Evolutionary conservation across 1,284 basidiomycete genomes (phyloP).

Genomic region (Ceratobasidium sp.): DNA sequence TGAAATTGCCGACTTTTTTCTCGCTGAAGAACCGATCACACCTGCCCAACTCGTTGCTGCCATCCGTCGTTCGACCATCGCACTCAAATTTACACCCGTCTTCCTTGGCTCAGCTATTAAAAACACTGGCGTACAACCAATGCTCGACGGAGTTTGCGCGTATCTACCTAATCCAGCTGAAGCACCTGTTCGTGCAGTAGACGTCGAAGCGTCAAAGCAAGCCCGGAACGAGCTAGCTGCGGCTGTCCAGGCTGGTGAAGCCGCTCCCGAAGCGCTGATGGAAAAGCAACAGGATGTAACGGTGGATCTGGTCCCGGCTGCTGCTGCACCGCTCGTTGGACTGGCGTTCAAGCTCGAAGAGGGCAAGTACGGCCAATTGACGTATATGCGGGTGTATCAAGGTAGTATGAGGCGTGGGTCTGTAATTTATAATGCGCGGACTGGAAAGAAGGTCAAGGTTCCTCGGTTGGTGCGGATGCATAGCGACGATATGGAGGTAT

Average conservation of each 20-base stretch:
- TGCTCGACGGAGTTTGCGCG: slow-evolving; percentile 95
- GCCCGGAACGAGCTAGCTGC: slow-evolving; percentile 20
- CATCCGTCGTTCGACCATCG: slow-evolving; percentile 90
- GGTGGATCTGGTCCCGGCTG: slow-evolving; percentile 78
- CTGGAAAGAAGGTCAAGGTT: slow-evolving; percentile 98
- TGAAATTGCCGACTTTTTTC: slow-evolving; percentile 90
- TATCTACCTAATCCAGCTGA: slow-evolving; percentile 95
- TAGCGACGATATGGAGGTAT: slow-evolving; percentile 97
- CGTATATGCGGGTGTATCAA: slow-evolving; percentile 99
- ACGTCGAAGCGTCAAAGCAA: slow-evolving; percentile 57
- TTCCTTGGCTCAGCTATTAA: slow-evolving; percentile 98
- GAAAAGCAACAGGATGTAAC: slow-evolving; percentile 36
- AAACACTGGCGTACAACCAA: slow-evolving; percentile 95
- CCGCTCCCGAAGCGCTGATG: slow-evolving; percentile 13
- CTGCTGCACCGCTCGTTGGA: slow-evolving; percentile 90
- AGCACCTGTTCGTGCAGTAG: slow-evolving; percentile 84
- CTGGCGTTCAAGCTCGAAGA: slow-evolving; percentile 99
- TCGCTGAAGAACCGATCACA: slow-evolving; percentile 86
- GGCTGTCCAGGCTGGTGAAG: slow-evolving; percentile 29
- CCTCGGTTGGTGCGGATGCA: slow-evolving; percentile 98
- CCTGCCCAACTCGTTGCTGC: slow-evolving; percentile 84
- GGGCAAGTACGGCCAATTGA: slow-evolving; percentile 96
- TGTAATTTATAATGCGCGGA: slow-evolving; percentile 93
- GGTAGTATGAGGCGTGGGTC: slow-evolving; percentile 89
- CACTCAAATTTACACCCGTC: slow-evolving; percentile 94